phyloP scores from a whole-genome alignment of 257 asterid species.

The Coffea eugenioides region DNA sequence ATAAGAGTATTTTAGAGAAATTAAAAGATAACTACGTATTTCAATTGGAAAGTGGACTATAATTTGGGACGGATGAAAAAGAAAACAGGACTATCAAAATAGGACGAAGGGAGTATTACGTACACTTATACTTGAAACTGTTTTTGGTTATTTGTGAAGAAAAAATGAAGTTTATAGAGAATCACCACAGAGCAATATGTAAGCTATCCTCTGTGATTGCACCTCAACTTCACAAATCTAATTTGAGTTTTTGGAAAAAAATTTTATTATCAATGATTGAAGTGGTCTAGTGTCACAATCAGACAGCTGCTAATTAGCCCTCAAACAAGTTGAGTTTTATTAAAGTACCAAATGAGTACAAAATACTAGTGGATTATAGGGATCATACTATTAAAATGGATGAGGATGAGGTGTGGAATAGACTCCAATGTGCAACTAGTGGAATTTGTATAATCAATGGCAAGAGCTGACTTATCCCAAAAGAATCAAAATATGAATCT shows the following conservation, averaged over 20 bases:
- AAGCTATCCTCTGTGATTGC: not conserved
- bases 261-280: not conserved
- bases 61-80: too few species aligned
- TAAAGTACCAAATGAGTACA: too few species aligned
- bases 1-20: too few species aligned
- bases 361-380: not conserved
- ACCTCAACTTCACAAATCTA: not conserved
- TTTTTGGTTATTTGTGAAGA: too few species aligned
- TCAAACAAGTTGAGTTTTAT: not conserved
- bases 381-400: not conserved
- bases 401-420: not conserved
- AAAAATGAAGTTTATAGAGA: too few species aligned
- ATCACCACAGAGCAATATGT: too few species aligned
- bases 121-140: too few species aligned
- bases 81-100: too few species aligned
- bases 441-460: not conserved
- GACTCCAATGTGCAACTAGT: not conserved
- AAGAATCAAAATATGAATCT: not conserved
- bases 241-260: not conserved
- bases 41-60: too few species aligned
- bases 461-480: not conserved
- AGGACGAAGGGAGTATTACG: too few species aligned
- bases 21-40: too few species aligned
- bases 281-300: conserved; percentile 4
- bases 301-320: conserved; percentile 9